A percentile compares a stretch with the other conserved stretches of the same genome.
Conservation (phyloP, 2,329 filamentous ascomycete genomes). For the Lecanoromycetidae sp. region DNA sequence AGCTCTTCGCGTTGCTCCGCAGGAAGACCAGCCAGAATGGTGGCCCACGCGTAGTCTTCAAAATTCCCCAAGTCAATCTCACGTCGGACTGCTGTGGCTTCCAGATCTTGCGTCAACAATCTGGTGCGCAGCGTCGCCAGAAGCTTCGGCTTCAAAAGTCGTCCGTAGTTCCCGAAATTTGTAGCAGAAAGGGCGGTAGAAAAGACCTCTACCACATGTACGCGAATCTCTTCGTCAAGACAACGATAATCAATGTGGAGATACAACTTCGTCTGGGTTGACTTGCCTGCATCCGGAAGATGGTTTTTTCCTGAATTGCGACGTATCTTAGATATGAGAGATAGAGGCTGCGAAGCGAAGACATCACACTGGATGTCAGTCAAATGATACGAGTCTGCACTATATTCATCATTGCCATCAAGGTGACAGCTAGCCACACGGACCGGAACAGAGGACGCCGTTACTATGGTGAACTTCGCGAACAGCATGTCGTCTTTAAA, state of each 20-base stretch:
- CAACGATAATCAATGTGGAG: slow-evolving; percentile 66
- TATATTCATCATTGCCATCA: slow-evolving; percentile 53
- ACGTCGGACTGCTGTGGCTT: slow-evolving; percentile 42
- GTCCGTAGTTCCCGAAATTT: slow-evolving; percentile 34
- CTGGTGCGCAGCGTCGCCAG: slow-evolving; percentile 34
- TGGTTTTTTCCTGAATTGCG: slow-evolving; percentile 33
- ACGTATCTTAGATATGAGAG: slow-evolving; percentile 65
- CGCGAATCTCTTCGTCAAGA: slow-evolving; percentile 58
- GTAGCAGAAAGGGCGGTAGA: slow-evolving; percentile 35
- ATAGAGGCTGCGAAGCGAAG: slow-evolving; percentile 71
- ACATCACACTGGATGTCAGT: slow-evolving; percentile 43
- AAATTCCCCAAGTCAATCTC: slow-evolving; percentile 42
- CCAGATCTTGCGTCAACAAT: slow-evolving; percentile 38
- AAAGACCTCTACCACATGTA: slow-evolving; percentile 37
- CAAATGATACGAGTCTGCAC: slow-evolving; percentile 38
- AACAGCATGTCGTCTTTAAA: slow-evolving; percentile 76
- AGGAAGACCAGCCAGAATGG: slow-evolving; percentile 41
- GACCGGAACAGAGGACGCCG: slow-evolving; percentile 62
- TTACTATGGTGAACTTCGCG: slow-evolving; percentile 82
- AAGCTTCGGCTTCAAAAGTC: slow-evolving; percentile 42
- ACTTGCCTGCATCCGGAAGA: slow-evolving; percentile 7
- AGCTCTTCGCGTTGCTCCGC: slow-evolving; percentile 32
- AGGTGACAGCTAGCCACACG: slow-evolving; percentile 61
- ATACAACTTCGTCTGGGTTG: slow-evolving; percentile 38
- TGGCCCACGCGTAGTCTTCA: slow-evolving; percentile 42